phyloP scores from a whole-genome alignment of 768 basidiomycete species.

The Lepiota venenata region DNA sequence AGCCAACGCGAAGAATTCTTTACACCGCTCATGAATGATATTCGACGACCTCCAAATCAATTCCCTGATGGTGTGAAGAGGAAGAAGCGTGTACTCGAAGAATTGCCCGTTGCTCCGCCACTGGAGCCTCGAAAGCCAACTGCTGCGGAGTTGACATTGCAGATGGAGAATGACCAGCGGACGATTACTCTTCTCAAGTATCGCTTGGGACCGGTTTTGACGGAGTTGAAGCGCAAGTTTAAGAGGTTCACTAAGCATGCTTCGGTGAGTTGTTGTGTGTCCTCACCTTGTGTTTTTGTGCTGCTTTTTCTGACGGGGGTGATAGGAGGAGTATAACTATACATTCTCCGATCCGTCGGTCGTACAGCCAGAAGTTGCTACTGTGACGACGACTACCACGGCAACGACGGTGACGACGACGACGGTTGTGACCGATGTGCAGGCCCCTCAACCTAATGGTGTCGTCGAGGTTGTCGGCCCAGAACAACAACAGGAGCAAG shows the following conservation, averaged over 20 bases:
- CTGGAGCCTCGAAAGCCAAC: constrained; percentile 81
- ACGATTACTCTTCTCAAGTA: constrained; percentile 81
- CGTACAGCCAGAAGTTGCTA: constrained; percentile 19
- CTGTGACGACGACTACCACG: constrained; percentile 19
- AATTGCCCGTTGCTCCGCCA: constrained; percentile 85
- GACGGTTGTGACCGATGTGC: constrained; percentile 15
- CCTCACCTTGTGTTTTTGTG: not conserved
- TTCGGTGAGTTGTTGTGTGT: constrained; percentile 46
- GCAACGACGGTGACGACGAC: constrained; percentile 23
- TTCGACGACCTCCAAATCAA: constrained; percentile 74
- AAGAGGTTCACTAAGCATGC: constrained; percentile 85
- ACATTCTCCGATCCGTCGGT: constrained; percentile 25
- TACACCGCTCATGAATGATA: constrained; percentile 60
- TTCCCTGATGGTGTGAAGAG: constrained; percentile 89
- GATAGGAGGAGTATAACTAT: constrained; percentile 74
- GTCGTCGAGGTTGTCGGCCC: constrained; percentile 38
- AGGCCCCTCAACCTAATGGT: constrained; percentile 41
- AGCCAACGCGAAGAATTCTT: constrained; percentile 76
- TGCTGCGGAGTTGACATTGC: constrained; percentile 75
- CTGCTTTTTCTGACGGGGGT: not conserved
- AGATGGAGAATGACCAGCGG: constrained; percentile 78
- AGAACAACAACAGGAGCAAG: constrained; percentile 33
- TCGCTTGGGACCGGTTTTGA: constrained; percentile 86
- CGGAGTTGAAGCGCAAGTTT: constrained; percentile 88
- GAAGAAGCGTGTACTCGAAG: constrained; percentile 80